Evolutionary conservation across 805 yeast species (phyloP), one percentile per base, ranked within the genome.

Genomic region (Wickerhamiella occidentalis): DNA sequence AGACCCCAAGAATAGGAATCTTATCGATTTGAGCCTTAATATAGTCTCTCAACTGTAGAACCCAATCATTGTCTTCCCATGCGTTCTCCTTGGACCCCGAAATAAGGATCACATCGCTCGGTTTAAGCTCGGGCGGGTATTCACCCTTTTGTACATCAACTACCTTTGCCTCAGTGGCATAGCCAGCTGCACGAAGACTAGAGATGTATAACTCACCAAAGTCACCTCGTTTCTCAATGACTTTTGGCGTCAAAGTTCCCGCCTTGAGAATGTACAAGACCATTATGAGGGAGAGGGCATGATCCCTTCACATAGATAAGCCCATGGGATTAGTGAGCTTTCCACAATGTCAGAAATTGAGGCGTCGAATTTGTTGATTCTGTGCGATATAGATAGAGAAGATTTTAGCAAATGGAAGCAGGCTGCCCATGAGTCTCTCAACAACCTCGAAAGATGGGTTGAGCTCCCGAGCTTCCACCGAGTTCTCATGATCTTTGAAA

Each of bases 1-100:
- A 86, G 40, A 86, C 68, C 3, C 94, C 94, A 6, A 66, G 50
- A 9, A 65, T 48, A 38, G 54, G 52, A 23, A 54, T 47, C 8
- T 50, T 40, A 6, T 42, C 58, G 6, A 63, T 28, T 19, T 54
- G 51, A 28, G 40, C 8, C 37, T 48, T 43, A 13, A 58, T 47
- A 49, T 51, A 69, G 33, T 58, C 64, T 4, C 59, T 56, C 15
- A 69, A 58, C 46, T 58, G 51, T 15, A 56, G 30, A 33, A 70
- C 65, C 71, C 71, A 69, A 40, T 50, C 55, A 9, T 54, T 59
- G 49, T 62, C 55, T 22, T 57, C 63, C 53, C 59, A 66, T 17
- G 71, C 64, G 35, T 58, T 58, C 47, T 56, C 56, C 50, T 58
- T 60, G 25, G 72, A 68, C 11, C 72, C 72, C 2, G 70, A 62